These are phyloP conservation scores for Xylaria sp. DNA, from an alignment of 2,329 filamentous ascomycete species.

Conservation along the genomic window DNA sequence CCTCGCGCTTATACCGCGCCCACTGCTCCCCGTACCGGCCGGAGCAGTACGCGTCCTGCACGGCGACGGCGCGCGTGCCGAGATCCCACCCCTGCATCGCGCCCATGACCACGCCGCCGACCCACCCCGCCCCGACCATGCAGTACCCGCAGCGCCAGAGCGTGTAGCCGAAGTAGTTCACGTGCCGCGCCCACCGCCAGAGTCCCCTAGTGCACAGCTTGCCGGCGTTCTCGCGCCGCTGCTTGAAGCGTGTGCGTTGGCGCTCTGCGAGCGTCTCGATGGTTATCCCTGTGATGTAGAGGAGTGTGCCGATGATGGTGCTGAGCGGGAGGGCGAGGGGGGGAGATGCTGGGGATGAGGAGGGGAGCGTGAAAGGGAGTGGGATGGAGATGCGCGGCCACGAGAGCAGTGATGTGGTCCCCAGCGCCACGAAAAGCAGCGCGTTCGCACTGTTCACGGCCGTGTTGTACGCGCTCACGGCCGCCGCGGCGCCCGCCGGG, in stretches of 20 bases:
- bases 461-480: slow-evolving; percentile 58
- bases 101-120: slow-evolving; percentile 41
- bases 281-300: slow-evolving; percentile 58
- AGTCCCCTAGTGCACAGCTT: slow-evolving; percentile 47
- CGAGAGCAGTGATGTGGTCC: slow-evolving; percentile 49
- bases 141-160: slow-evolving; percentile 41
- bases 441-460: slow-evolving; percentile 60
- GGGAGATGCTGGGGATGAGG: not conserved
- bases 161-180: slow-evolving; percentile 49
- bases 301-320: slow-evolving; percentile 52
- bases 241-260: slow-evolving; percentile 56
- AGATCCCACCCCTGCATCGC: slow-evolving; percentile 42
- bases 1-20: slow-evolving; percentile 46
- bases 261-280: slow-evolving; percentile 62
- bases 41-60: slow-evolving; percentile 47
- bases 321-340: slow-evolving; percentile 36
- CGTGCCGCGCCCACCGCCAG: slow-evolving; percentile 48
- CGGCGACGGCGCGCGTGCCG: slow-evolving; percentile 38
- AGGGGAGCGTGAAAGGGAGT: slow-evolving; percentile 41
- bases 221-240: slow-evolving; percentile 44
- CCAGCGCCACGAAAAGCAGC: slow-evolving; percentile 56
- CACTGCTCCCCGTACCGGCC: slow-evolving; percentile 47
- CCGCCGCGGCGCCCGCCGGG: slow-evolving; percentile 47
- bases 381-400: slow-evolving; percentile 34
- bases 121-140: slow-evolving; percentile 46